Percentiles rank a stretch among this genome's conserved stretches.
These are phyloP conservation scores for Meyerozyma carpophila DNA, from an alignment of 1,139 yeast genomes.

Conservation along the genomic window DNA sequence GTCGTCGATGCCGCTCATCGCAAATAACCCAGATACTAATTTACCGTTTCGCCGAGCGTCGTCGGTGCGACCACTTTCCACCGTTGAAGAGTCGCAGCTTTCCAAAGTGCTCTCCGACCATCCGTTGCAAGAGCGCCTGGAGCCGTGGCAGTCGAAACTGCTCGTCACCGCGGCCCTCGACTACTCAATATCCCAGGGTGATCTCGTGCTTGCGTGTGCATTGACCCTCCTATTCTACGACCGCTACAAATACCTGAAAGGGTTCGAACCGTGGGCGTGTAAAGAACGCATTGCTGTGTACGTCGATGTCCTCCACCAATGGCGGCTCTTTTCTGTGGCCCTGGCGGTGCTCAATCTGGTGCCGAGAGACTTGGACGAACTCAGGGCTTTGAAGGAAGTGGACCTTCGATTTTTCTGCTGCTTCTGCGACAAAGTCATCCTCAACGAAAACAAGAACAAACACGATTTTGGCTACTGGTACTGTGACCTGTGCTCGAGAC, in stretches of 20 bases:
- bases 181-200: constrained; percentile 60
- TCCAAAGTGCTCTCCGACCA: neutral
- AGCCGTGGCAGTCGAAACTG: neutral
- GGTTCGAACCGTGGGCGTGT: constrained; percentile 12
- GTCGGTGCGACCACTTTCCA: neutral
- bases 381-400: constrained; percentile 48
- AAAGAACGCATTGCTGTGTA: constrained; percentile 58
- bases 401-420: constrained; percentile 64
- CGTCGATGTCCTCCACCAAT: constrained; percentile 49
- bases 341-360: constrained; percentile 51
- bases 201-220: constrained; percentile 57
- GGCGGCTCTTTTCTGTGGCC: constrained; percentile 51
- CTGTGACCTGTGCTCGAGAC: constrained; percentile 64
- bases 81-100: neutral
- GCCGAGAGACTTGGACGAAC: constrained; percentile 29
- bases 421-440: constrained; percentile 56
- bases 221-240: constrained; percentile 53
- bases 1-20: constrained; percentile 5
- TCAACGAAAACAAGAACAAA: constrained; percentile 56
- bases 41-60: neutral
- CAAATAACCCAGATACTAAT: neutral
- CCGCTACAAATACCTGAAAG: constrained; percentile 13
- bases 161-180: constrained; percentile 18
- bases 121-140: neutral
- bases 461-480: constrained; percentile 69